Percentiles rank a stretch among this genome's conserved stretches.
phyloP scores from a whole-genome alignment of 441 rosid species.

The Populus hybrid region DNA sequence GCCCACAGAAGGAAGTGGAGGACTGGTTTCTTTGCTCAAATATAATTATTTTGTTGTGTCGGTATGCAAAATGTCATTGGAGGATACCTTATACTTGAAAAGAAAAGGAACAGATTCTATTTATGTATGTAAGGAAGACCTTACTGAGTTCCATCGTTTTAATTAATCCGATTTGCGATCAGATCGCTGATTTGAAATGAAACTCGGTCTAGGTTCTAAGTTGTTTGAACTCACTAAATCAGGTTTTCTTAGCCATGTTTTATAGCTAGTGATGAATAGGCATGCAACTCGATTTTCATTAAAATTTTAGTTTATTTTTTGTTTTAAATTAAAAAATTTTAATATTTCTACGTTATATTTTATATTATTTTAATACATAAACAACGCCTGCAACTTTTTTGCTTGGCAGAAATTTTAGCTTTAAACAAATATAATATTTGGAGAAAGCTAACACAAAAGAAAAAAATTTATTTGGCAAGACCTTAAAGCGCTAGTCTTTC shows the following conservation, averaged over 20 bases:
- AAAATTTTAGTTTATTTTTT: no score
- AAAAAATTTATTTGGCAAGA: conserved; percentile 12
- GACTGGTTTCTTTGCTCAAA: background rate
- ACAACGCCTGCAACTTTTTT: background rate
- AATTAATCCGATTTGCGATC: no score
- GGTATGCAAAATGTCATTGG: background rate
- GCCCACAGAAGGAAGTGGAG: background rate
- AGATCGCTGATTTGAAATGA: no score
- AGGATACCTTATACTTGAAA: background rate
- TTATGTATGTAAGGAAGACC: no score
- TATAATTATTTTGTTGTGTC: background rate
- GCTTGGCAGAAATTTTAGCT: background rate
- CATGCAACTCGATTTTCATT: no score
- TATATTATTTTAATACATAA: no score
- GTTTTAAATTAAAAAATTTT: no score
- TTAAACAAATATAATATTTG: background rate
- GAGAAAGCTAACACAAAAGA: background rate
- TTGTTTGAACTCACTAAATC: background rate
- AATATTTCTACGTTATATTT: no score
- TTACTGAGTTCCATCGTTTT: no score
- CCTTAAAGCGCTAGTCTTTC: conserved; percentile 3
- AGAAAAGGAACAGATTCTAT: no score
- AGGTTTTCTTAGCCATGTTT: background rate
- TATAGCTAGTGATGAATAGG: no score
- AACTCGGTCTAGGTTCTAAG: background rate